Conservation (phyloP, 1,139 yeast species). For the Debaryomyces singareniensis region DNA sequence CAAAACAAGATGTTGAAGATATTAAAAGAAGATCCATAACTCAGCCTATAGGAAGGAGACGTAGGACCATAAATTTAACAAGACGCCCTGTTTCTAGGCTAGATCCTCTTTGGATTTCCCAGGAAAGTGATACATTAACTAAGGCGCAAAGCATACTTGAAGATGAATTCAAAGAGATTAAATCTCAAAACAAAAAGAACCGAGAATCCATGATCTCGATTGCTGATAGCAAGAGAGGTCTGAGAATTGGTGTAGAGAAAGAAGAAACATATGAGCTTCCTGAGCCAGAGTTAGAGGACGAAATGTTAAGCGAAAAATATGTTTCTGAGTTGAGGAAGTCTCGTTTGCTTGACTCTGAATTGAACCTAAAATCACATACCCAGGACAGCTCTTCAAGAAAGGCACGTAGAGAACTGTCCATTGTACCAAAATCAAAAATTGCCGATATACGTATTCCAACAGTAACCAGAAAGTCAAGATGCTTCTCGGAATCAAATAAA, state of each 20-base stretch:
- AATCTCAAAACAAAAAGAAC: conserved; percentile 18
- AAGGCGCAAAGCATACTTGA: conserved; percentile 41
- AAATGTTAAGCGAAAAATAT: conserved; percentile 40
- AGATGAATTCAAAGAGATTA: conserved; percentile 15
- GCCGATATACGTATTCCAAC: conserved; percentile 63
- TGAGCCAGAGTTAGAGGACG: conserved; percentile 30
- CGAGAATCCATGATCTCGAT: conserved; percentile 38
- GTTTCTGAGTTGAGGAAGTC: conserved; percentile 40
- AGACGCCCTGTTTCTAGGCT: conserved; percentile 65
- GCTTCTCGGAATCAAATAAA: conserved; percentile 56
- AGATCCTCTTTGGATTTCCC: conserved; percentile 55
- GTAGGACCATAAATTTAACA: conserved; percentile 38
- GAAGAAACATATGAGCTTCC: conserved; percentile 25
- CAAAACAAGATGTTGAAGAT: conserved; percentile 35
- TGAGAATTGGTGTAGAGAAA: not conserved
- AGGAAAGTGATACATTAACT: conserved; percentile 42
- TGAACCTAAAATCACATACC: conserved; percentile 26
- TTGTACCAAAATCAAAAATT: conserved; percentile 37
- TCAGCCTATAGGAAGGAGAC: conserved; percentile 31
- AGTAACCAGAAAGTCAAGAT: conserved; percentile 61
- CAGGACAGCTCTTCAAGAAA: conserved; percentile 15
- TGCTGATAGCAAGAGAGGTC: conserved; percentile 7
- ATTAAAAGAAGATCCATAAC: conserved; percentile 45
- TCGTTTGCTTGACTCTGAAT: conserved; percentile 33
- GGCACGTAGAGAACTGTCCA: conserved; percentile 8